These are phyloP conservation scores for Paramyrothecium sp. DNA, from an alignment of 2,329 filamentous ascomycete species.

Conservation along the genomic window DNA sequence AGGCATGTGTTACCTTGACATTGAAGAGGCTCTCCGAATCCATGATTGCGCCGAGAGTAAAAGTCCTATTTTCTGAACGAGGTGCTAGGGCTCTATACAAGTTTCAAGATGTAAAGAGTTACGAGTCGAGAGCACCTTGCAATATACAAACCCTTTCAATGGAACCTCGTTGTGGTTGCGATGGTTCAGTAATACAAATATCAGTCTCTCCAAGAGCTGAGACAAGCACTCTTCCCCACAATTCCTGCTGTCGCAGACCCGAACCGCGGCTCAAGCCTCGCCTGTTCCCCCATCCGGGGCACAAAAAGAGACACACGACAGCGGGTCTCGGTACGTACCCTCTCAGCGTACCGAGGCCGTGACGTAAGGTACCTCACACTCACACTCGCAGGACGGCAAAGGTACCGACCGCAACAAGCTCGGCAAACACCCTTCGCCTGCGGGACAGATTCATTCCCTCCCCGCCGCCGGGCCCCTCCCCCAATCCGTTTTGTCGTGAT, in stretches of 20 bases:
- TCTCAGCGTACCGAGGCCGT: not conserved
- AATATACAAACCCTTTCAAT: no score
- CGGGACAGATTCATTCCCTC: not conserved
- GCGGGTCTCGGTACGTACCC: not conserved
- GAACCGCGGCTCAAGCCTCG: not conserved
- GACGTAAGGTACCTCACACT: no score
- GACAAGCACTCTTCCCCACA: no score
- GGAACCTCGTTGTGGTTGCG: no score
- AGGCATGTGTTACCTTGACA: conserved; percentile 47
- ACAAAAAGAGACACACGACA: not conserved
- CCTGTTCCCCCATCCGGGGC: not conserved
- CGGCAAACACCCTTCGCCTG: not conserved
- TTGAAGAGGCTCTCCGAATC: conserved; percentile 54
- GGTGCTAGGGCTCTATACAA: no score
- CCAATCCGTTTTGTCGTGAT: not conserved
- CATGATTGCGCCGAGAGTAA: conserved; percentile 36
- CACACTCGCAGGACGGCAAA: no score
- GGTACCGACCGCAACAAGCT: not conserved
- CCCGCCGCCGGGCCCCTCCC: no score
- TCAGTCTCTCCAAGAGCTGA: no score
- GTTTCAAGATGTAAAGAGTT: no score
- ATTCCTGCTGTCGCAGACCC: no score
- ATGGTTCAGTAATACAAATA: no score
- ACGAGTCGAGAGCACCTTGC: no score
- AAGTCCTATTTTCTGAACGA: not conserved